These are phyloP conservation scores for Kodamaea suecica DNA, from an alignment of 1,139 yeast genomes.

Conservation along the genomic window DNA sequence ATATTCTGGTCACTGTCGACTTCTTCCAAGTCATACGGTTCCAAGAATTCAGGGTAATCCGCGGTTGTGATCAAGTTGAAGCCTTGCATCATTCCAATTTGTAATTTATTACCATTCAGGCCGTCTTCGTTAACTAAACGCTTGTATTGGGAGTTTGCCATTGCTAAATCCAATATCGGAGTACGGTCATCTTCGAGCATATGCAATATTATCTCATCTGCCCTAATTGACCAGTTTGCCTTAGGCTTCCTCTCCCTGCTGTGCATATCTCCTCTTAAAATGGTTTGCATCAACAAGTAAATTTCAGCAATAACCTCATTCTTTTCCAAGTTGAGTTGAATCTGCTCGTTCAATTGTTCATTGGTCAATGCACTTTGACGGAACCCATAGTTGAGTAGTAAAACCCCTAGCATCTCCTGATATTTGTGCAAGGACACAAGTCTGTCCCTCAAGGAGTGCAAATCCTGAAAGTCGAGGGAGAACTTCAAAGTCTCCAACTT, in stretches of 20 bases:
- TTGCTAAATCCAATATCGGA: constrained; percentile 41
- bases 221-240: constrained; percentile 59
- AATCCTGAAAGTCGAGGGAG: constrained; percentile 42
- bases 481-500: constrained; percentile 41
- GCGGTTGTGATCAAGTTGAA: constrained; percentile 36
- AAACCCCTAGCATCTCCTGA: constrained; percentile 20
- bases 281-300: constrained; percentile 36
- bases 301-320: constrained; percentile 34
- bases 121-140: constrained; percentile 50
- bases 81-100: constrained; percentile 46
- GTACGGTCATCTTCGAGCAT: constrained; percentile 43
- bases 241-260: constrained; percentile 18
- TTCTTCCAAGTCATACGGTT: constrained; percentile 23
- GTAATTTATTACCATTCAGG: constrained; percentile 37
- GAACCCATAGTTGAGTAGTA: constrained; percentile 37
- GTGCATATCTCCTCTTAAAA: constrained; percentile 37
- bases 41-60: constrained; percentile 35
- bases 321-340: constrained; percentile 27
- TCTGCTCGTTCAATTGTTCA: constrained; percentile 36
- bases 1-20: constrained; percentile 21
- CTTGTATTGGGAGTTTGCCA: constrained; percentile 39
- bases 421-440: constrained; percentile 29
- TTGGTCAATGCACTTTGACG: constrained; percentile 33
- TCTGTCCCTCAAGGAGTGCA: constrained; percentile 28
- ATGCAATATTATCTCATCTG: constrained; percentile 46